Evolutionary conservation across 345 rosid species (phyloP), one percentile per base, ranked within the genome.

Genomic region (Streptanthus diversifolius): DNA sequence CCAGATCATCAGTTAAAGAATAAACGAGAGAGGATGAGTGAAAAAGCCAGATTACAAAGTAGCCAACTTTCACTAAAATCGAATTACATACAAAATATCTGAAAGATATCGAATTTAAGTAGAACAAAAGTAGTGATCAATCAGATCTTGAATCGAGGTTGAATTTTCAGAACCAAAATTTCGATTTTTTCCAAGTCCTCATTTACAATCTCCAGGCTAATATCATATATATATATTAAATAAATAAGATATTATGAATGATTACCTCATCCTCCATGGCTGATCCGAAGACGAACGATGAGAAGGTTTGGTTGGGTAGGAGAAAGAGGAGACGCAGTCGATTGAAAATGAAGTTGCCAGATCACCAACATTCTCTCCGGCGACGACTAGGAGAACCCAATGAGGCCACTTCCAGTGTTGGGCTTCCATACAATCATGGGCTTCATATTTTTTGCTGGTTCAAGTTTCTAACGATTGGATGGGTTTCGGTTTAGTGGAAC

Each of bases 191-290:
- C 45, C 7, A 6, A 27, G 3, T 49, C 21, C 30, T 17, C 3
- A 53, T 29, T 5, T 19, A 41, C 29, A 71, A 71, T 18, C 68
- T 5, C 68, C 60, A 24, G 61, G 39, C 19, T 6, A 1, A 41
- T n/a, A 53, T 15, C 33, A 2, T 27, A 14, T 6, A 0, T 18
- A 13, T 10, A 4, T 0, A 0, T 0, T 1, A 12, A 17, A 45
- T 2, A 11, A 0, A 35, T 6, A 18, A 45, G 2, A 66, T 1
- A 10, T 57, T 3, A 58, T 1, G 36, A 39, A 58, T 1, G 14
- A 6, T 12, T 7, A 74, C 78, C 78, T 74, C 78, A 41, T 74
- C 78, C 60, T 74, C 73, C 78, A 74, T 74, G 54, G 55, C 62
- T 35, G 78, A 66, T 74, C 62, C 41, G 53, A 36, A 74, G 2